Conservation (phyloP, 805 yeast genomes). For the Vanderwaltozyma yarrowii region DNA sequence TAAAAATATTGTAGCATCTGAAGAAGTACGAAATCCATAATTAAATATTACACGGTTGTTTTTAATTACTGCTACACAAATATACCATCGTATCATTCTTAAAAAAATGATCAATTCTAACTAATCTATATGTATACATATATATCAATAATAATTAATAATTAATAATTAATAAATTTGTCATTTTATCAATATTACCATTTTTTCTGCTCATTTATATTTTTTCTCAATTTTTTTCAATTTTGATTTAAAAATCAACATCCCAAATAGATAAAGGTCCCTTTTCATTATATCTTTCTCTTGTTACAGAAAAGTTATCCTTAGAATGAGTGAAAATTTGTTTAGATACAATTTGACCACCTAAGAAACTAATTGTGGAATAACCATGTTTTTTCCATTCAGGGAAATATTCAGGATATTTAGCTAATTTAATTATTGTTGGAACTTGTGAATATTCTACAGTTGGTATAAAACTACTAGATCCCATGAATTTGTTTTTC, state of each 20-base stretch:
- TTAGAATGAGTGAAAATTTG: slow-evolving; percentile 62
- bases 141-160: no score
- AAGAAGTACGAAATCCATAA: no score
- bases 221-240: no score
- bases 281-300: slow-evolving; percentile 59
- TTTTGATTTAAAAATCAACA: slow-evolving; percentile 23
- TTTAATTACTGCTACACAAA: no score
- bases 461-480: slow-evolving; percentile 20
- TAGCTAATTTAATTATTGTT: slow-evolving; percentile 53
- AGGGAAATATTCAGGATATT: slow-evolving; percentile 84
- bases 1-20: no score
- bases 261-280: slow-evolving; percentile 87
- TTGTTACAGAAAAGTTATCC: slow-evolving; percentile 58
- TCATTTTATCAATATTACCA: no score
- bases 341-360: slow-evolving; percentile 80
- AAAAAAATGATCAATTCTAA: no score
- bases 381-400: slow-evolving; percentile 83
- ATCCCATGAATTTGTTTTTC: slow-evolving; percentile 18
- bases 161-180: no score
- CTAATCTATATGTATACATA: no score
- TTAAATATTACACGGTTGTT: no score
- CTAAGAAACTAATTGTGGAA: slow-evolving; percentile 69
- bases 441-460: slow-evolving; percentile 60
- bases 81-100: no score
- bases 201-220: no score